Evolutionary conservation across 2,329 filamentous ascomycete species (phyloP).

Genomic region (Colletotrichum lentis): DNA sequence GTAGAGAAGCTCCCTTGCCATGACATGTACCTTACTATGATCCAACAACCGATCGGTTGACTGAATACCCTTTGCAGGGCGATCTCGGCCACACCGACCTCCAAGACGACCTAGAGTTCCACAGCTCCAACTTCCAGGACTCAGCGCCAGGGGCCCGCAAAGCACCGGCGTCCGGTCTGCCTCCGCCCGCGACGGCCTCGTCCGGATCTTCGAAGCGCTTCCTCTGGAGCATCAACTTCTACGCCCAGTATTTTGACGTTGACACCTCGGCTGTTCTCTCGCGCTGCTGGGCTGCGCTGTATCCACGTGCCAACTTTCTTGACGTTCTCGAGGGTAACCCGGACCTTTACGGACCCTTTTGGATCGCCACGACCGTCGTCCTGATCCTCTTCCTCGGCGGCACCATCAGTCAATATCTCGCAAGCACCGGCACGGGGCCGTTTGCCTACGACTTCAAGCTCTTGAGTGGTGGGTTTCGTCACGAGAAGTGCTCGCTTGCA

Average conservation of each 20-base stretch:
- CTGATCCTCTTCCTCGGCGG: conserved; percentile 95
- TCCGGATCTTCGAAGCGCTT: conserved; percentile 73
- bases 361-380: conserved; percentile 98
- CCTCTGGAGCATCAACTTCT: conserved; percentile 93
- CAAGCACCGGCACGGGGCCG: conserved; percentile 70
- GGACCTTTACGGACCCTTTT: conserved; percentile 95
- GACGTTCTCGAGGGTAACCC: conserved; percentile 97
- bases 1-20: conserved; percentile 58
- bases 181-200: conserved; percentile 64
- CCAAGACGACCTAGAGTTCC: conserved; percentile 98
- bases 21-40: background rate
- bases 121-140: conserved; percentile 85
- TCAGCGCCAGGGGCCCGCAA: conserved; percentile 59
- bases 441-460: conserved; percentile 94
- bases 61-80: conserved; percentile 65
- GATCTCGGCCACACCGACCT: conserved; percentile 98
- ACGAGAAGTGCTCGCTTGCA: too few relatives aligned
- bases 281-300: conserved; percentile 88
- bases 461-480: conserved; percentile 71
- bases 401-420: conserved; percentile 91
- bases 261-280: conserved; percentile 89
- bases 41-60: conserved; percentile 10
- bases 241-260: conserved; percentile 98
- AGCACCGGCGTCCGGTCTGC: conserved; percentile 58
- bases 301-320: conserved; percentile 91